Base-by-base conservation (phyloP, 345 rosid genomes). In the Gynandropsis gynandra region DNA sequence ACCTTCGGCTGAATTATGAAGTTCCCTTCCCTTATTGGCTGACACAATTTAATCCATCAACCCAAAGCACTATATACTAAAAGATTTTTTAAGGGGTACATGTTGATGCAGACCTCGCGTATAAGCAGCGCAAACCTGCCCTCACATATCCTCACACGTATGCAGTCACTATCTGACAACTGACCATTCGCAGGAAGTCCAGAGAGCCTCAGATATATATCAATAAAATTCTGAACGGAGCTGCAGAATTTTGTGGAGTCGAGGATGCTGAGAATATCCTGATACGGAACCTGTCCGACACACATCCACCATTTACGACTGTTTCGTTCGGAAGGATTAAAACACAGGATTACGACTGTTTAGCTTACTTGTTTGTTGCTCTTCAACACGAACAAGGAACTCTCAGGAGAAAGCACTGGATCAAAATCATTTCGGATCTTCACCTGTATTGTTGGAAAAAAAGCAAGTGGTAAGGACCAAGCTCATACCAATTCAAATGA, bases 351-450 rank as follows among this genome's bases (percentile, higher is more conserved):
- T 42, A 20, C 18, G 52, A 9, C 33, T 35, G 8, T 18, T 16
- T 27, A 56, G 15, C 81, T 70, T 83, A 85, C 99, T 66, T 81
- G 90, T 65, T 85, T 88, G 71, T 83, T 76, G 67, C 97, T 85
- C 87, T 93, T 93, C 68, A 93, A 71, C 57, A 93, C 85, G 64
- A 93, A 93, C 74, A 88, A 72, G 50, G 99, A 93, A 70, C 99
- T 93, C 83, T 93, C 95, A 1, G 99, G 99, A 41, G 99, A 93
- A 63, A 93, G 94, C 52, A 88, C 97, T 12, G 99, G 99, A 68
- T 93, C 99, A 75, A 93, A 93, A 81, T 93, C 99, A 73, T 88
- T 93, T 64, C 97, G 82, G 68, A 93, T 93, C 83, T 88, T 93
- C 46, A 93, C 86, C 99, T 88, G 85, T 67, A 66, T 44, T 12